Evolutionary conservation across 164 flowering plant species (phyloP).

Genomic region (Umbellularia californica): DNA sequence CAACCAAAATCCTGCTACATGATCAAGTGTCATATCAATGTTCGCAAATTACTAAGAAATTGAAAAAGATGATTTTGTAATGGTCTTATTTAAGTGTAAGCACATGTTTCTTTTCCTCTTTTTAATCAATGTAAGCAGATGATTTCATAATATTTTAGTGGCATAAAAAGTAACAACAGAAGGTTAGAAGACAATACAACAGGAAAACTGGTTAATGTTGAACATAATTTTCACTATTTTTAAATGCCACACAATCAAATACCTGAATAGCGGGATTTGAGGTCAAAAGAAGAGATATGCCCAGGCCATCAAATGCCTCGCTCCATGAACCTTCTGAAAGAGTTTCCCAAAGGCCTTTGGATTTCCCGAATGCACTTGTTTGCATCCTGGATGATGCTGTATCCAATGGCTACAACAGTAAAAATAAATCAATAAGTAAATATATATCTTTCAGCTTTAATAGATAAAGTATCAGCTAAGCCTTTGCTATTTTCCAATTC

Average conservation of each 20-base stretch:
- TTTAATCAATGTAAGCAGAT: background rate
- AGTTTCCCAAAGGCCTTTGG: slow-evolving; percentile 78
- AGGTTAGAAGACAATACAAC: background rate
- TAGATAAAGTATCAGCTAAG: background rate
- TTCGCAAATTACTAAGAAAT: too few relatives aligned
- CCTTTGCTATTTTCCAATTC: background rate
- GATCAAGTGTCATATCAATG: too few relatives aligned
- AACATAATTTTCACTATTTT: background rate
- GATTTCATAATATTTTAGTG: background rate
- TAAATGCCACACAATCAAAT: slow-evolving; percentile 5
- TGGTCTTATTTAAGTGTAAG: too few relatives aligned
- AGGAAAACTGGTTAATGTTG: background rate
- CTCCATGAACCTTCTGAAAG: slow-evolving; percentile 69
- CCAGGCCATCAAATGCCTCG: slow-evolving; percentile 79
- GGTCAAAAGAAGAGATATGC: slow-evolving; percentile 81
- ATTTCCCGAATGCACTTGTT: slow-evolving; percentile 88
- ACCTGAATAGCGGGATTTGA: slow-evolving; percentile 93
- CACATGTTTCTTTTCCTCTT: background rate
- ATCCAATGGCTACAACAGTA: slow-evolving; percentile 68
- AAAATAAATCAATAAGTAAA: background rate
- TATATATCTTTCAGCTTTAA: background rate
- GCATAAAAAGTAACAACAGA: background rate
- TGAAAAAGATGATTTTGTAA: too few relatives aligned
- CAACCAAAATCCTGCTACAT: too few relatives aligned
- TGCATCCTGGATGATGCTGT: slow-evolving; percentile 89